phyloP scores from a whole-genome alignment of 352 stramenopile genomes.

The Lagenidium sp. region DNA sequence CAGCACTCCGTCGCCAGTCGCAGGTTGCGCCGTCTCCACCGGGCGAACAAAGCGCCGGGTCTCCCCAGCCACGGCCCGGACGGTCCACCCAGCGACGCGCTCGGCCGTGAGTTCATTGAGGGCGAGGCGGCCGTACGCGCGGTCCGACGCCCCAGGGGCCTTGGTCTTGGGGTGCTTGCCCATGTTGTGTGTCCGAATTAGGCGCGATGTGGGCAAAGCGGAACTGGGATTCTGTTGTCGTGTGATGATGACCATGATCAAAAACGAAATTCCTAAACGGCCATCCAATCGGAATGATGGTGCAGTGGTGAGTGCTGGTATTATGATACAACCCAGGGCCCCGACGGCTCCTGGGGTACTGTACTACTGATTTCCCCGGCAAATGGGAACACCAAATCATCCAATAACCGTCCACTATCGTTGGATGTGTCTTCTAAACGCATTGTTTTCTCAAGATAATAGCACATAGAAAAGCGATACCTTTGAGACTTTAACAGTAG shows the following conservation, averaged over 20 bases:
- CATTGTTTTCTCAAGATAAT: too few relatives aligned
- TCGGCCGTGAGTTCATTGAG: constrained; percentile 42
- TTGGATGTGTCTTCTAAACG: too few relatives aligned
- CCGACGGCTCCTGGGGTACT: too few relatives aligned
- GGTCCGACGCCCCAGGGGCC: constrained; percentile 13
- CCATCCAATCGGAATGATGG: constrained; percentile 3
- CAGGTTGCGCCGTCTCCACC: neutral
- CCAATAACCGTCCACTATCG: too few relatives aligned
- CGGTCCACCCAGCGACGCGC: constrained; percentile 40
- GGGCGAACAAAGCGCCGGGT: constrained; percentile 32
- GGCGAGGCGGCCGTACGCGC: constrained; percentile 50
- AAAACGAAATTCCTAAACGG: constrained; percentile 2
- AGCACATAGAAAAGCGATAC: too few relatives aligned
- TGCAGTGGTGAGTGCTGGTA: constrained; percentile 2
- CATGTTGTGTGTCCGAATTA: constrained; percentile 1
- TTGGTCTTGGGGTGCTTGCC: too few relatives aligned
- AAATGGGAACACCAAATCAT: too few relatives aligned
- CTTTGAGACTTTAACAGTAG: too few relatives aligned
- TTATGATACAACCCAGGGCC: too few relatives aligned
- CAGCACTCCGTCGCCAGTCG: neutral
- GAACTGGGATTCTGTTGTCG: neutral
- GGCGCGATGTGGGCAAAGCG: neutral
- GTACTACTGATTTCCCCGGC: too few relatives aligned
- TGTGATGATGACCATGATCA: too few relatives aligned
- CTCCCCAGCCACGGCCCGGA: constrained; percentile 50